Percentiles rank a stretch among this genome's conserved stretches.
phyloP scores from a whole-genome alignment of 495 filamentous ascomycete species.

The Emericellopsis terricola region DNA sequence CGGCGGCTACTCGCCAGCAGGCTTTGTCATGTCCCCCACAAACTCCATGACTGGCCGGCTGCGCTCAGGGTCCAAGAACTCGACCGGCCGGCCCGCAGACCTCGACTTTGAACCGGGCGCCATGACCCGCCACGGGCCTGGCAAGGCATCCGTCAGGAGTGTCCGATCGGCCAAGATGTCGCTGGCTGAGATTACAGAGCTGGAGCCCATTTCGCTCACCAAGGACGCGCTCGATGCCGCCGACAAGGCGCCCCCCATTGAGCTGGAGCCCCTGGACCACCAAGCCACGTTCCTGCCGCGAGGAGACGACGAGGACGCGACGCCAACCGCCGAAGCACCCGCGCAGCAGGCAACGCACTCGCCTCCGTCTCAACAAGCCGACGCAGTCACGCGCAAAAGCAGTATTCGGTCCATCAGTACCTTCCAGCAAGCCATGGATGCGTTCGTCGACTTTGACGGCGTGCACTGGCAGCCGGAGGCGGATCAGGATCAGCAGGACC shows the following conservation, averaged over 20 bases:
- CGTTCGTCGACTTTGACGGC: constrained; percentile 90
- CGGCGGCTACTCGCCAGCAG: constrained; percentile 54
- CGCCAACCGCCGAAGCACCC: constrained; percentile 8
- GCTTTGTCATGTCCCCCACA: constrained; percentile 46
- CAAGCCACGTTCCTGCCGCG: constrained; percentile 15
- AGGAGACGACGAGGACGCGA: constrained; percentile 14
- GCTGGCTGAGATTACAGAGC: constrained; percentile 26
- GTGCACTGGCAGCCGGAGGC: constrained; percentile 51
- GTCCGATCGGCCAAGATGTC: constrained; percentile 22
- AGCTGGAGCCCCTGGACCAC: constrained; percentile 10
- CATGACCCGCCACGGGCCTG: constrained; percentile 23
- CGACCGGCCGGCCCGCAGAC: constrained; percentile 10
- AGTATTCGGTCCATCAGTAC: constrained; percentile 45
- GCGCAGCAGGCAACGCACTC: background rate
- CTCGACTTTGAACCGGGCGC: constrained; percentile 15
- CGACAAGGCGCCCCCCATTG: constrained; percentile 13
- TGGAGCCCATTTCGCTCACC: constrained; percentile 24
- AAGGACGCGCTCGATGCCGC: constrained; percentile 25
- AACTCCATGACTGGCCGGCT: constrained; percentile 41
- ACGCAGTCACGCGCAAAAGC: background rate
- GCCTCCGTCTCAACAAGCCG: too few relatives aligned
- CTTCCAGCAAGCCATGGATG: constrained; percentile 43
- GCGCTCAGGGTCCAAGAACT: constrained; percentile 38
- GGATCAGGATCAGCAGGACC: constrained; percentile 10
- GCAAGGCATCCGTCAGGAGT: constrained; percentile 25